Base-by-base conservation (phyloP, 306 rosid genomes). In the Cucurbita ficifolia region DNA sequence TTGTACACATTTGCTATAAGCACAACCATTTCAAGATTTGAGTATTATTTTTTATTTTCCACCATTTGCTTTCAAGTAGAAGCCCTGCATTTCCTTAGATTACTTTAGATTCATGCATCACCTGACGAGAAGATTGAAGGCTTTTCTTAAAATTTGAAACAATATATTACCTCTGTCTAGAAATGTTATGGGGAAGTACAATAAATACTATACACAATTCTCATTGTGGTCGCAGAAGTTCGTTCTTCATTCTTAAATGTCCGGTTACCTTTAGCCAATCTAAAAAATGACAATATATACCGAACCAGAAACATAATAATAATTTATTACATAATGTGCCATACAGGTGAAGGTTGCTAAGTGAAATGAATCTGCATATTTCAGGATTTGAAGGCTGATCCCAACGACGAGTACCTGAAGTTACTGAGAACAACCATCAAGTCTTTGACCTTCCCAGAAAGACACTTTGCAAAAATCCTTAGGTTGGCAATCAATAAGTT, bases 351-450 rank as follows among this genome's bases (percentile, higher is more conserved):
- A 24, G 64, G 64, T 24, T 24, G n/a, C 35, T 45, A 61, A 76
- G 17, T 40, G 35, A 54, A 72, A 57, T 54, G 48, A 55, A 63
- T 22, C 11, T 68, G 57, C 73, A 74, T 75, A 38, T 46, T 36
- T 81, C 92, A 93, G 99, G 92, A 94, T 77, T 84, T 94, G 90
- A 85, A 89, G 83, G 67, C 80, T 72, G 87, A 82, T 81, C 79
- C 86, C 3, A 78, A 85, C 1, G 86, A 88, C 73, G 96, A 91
- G 59, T 89, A 79, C 83, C 87, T 89, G 80, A 84, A 83, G 74
- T 39, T 94, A 68, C 77, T 91, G 85, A 89, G 89, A 80, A 79
- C 82, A 22, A 76, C 89, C 54, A 80, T 88, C 42, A 89, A 83
- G 84, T 77, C 92, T 76, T 83, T 94, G 76, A 88, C 88, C 62